Percentiles rank a stretch among this genome's conserved stretches.
phyloP scores from a whole-genome alignment of 2,329 filamentous ascomycete genomes.

The Colletotrichum sojae region DNA sequence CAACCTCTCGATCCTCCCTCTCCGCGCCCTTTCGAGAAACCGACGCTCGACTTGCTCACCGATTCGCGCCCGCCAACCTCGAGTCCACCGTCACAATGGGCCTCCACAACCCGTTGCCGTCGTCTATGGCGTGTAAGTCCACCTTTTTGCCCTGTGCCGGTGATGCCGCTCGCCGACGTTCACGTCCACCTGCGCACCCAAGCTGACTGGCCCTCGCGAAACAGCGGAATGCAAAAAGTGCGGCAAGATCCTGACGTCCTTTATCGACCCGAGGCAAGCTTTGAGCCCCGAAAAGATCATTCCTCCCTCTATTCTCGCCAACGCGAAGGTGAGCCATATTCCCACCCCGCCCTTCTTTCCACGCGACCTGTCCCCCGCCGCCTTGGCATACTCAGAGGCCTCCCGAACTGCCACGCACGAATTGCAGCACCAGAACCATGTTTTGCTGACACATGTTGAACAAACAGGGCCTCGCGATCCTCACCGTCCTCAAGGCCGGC shows the following conservation, averaged over 20 bases:
- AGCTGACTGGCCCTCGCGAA: constrained; percentile 30
- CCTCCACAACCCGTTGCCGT: constrained; percentile 76
- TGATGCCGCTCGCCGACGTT: constrained; percentile 41
- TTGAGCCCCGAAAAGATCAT: constrained; percentile 99
- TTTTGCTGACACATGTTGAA: constrained; percentile 30
- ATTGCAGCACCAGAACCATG: background rate
- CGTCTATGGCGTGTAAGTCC: constrained; percentile 77
- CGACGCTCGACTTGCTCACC: background rate
- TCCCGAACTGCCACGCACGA: constrained; percentile 1
- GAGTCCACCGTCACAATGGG: constrained; percentile 62
- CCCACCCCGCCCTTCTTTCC: constrained; percentile 29
- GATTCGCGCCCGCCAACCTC: constrained; percentile 19
- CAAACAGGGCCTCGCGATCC: constrained; percentile 80
- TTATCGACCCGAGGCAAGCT: constrained; percentile 92
- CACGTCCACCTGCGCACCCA: background rate
- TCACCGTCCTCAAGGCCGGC: constrained; percentile 89
- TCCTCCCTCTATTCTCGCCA: constrained; percentile 87
- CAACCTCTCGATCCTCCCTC: constrained; percentile 14
- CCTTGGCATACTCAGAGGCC: constrained; percentile 20
- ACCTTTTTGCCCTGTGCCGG: constrained; percentile 35
- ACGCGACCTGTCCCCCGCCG: constrained; percentile 19
- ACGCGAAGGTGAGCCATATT: constrained; percentile 80
- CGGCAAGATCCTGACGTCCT: constrained; percentile 93
- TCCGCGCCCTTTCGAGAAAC: constrained; percentile 8
- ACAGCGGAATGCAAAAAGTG: constrained; percentile 98